Conservation (phyloP, 2,329 filamentous ascomycete genomes). For the Botrytis byssoidea region DNA sequence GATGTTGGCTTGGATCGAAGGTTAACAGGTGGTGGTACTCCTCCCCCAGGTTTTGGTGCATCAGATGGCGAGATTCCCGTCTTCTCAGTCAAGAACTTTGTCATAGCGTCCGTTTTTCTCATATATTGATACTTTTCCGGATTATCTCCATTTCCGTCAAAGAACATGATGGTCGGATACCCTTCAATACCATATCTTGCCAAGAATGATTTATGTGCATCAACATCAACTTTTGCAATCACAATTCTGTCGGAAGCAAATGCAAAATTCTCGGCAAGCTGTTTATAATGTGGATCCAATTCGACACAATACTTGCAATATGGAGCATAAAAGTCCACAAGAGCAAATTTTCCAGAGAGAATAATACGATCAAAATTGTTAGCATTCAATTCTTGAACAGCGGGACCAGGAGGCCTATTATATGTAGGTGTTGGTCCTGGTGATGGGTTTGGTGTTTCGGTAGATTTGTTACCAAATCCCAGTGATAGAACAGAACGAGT, state of each 20-base stretch:
- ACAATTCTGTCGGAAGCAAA: constrained; percentile 69
- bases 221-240: constrained; percentile 91
- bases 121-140: constrained; percentile 30
- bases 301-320: constrained; percentile 97
- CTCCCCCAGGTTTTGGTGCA: constrained; percentile 27
- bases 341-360: constrained; percentile 84
- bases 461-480: constrained; percentile 33
- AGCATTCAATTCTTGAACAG: constrained; percentile 79
- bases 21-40: constrained; percentile 36
- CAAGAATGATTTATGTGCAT: constrained; percentile 74
- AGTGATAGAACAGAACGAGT: constrained; percentile 30
- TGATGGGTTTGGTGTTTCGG: constrained; percentile 28
- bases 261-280: constrained; percentile 74
- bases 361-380: constrained; percentile 88
- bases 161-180: constrained; percentile 97
- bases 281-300: constrained; percentile 85
- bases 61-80: constrained; percentile 31
- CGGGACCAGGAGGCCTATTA: constrained; percentile 22
- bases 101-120: constrained; percentile 28
- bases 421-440: constrained; percentile 26
- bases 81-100: constrained; percentile 32
- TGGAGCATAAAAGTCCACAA: constrained; percentile 97
- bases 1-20: constrained; percentile 37
- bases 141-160: constrained; percentile 45
- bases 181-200: constrained; percentile 59